Evolutionary conservation across 345 rosid species (phyloP), one percentile per base, ranked within the genome.

Genomic region (Pistacia atlantica): DNA sequence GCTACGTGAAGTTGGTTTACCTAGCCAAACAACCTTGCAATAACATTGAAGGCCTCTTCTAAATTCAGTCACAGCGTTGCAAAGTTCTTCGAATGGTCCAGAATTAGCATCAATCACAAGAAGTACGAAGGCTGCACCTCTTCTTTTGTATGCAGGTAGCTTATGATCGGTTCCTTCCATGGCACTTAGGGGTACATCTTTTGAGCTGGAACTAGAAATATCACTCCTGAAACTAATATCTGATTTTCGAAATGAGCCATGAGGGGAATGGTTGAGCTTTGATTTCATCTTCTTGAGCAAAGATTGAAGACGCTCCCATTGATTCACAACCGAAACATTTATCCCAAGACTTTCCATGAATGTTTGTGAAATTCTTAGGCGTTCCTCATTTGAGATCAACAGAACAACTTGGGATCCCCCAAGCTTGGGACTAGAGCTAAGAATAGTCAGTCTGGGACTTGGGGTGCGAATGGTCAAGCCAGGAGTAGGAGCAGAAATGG

Each of bases 381-480:
- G 85, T 42, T 85, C 94, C 14, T 83, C 85, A n/a, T 81, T 81
- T 74, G 76, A 77, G 2, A 95, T 82, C 42, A 91, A 46, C 9
- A 95, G 89, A 77, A 95, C 85, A 48, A 90, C 92, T n/a, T 78
- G 86, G n/a, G 97, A 95, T 48, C 86, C 74, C n/a, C 83, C 97
- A 1, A 25, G 71, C 77, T 74, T 87, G 22, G 89, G 86, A 65
- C 89, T 86, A n/a, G 84, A 78, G 76, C 63, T 66, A 22, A 77
- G 83, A 52, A 79, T 71, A 60, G 66, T 18, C 62, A 87, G 70
- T 69, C 80, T 81, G 8, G 97, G 87, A 70, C 78, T 42, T 42
- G 77, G 54, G 58, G 82, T 70, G 48, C 79, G 71, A 20, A 79
- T 62, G 56, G 62, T 68, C 63, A 72, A 63, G 75, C 80, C 67